Evolutionary conservation across 768 basidiomycete species (phyloP).

Genomic region (Pisolithus microcarpus): DNA sequence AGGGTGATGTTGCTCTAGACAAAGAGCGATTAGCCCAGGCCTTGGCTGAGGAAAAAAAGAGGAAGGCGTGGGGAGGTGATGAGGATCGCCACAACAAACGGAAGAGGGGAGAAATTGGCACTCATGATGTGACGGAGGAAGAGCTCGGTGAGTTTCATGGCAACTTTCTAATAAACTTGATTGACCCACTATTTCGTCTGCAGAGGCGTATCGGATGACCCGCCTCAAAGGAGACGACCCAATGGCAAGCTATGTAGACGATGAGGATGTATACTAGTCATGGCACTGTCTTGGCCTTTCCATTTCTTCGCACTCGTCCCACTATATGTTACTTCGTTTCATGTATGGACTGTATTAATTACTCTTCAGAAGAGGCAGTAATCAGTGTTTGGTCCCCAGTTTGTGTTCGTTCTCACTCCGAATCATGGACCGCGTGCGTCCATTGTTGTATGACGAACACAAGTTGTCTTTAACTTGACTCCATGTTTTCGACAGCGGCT

Average conservation of each 20-base stretch:
- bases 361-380: too few species aligned
- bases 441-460: background rate
- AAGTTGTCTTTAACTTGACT: constrained; percentile 16
- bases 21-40: constrained; percentile 62
- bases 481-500: constrained; percentile 49
- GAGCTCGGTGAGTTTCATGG: constrained; percentile 54
- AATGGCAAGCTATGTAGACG: constrained; percentile 87
- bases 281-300: background rate
- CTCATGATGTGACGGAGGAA: constrained; percentile 85
- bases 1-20: constrained; percentile 74
- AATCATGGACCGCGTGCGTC: background rate
- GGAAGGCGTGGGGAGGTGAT: constrained; percentile 54
- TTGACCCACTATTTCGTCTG: constrained; percentile 12
- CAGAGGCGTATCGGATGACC: constrained; percentile 88
- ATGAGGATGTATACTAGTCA: constrained; percentile 26
- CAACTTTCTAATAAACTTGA: background rate
- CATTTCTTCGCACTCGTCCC: background rate
- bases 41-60: constrained; percentile 72
- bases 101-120: constrained; percentile 46
- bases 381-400: background rate
- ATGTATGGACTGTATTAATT: background rate
- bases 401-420: background rate
- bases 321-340: background rate
- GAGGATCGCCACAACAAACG: constrained; percentile 51
- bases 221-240: constrained; percentile 73